Evolutionary conservation across 2,329 filamentous ascomycete genomes (phyloP).

Genomic region (Tolypocladium cylindrosporum): DNA sequence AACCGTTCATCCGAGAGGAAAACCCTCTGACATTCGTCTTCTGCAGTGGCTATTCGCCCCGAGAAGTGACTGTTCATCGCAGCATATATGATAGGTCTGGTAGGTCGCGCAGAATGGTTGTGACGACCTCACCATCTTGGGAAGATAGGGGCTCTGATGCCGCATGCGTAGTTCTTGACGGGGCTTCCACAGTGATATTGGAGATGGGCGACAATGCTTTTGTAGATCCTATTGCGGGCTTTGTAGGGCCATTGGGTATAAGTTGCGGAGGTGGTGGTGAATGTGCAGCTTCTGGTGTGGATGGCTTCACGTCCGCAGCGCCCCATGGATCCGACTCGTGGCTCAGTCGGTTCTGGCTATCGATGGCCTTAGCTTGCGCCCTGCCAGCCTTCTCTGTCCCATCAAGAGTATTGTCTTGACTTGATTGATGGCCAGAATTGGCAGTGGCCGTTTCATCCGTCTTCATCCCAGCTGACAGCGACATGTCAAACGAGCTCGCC

Average conservation of each 20-base stretch:
- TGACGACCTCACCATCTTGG: slow-evolving; percentile 21
- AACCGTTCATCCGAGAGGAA: too few relatives aligned
- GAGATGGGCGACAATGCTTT: not conserved
- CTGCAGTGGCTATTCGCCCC: not conserved
- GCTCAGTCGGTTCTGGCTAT: not conserved
- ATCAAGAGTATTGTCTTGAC: not conserved
- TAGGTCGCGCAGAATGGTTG: slow-evolving; percentile 24
- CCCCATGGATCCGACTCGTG: not conserved
- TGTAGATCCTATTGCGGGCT: too few relatives aligned
- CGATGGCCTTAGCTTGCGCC: not conserved
- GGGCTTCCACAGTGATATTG: too few relatives aligned
- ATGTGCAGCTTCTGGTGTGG: not conserved
- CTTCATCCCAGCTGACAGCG: not conserved
- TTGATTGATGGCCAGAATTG: not conserved
- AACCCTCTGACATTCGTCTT: not conserved
- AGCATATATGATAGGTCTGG: slow-evolving; percentile 38
- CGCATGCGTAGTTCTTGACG: too few relatives aligned
- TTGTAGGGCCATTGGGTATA: not conserved
- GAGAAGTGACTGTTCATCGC: slow-evolving; percentile 12
- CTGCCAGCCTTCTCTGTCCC: too few relatives aligned
- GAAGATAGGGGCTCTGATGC: not conserved
- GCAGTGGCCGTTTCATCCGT: not conserved
- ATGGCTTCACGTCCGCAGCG: not conserved
- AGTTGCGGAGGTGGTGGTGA: not conserved
- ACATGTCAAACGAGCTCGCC: not conserved